Evolutionary conservation across 805 yeast genomes (phyloP), one percentile per base, ranked within the genome.

Genomic region (Metschnikowia colocasiae): DNA sequence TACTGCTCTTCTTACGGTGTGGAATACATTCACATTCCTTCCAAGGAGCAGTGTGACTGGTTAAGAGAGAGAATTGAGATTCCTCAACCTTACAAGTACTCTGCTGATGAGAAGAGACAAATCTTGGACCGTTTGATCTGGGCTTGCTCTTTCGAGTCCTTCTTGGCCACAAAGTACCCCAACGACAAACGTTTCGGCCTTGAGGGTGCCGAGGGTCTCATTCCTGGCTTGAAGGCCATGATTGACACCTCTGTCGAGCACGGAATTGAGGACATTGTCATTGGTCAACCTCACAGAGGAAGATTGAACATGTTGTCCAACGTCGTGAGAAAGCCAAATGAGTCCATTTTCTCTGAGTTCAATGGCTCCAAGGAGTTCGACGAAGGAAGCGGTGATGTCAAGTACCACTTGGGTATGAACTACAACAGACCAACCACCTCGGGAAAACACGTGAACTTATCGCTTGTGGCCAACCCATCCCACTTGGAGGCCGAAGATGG

Each of bases 221-320:
- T 94, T 43, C 98, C 98, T 39, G 99, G 98, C 75, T 84, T 94
- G 78, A 94, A 94, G 76, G 86, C 97, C 42, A 69, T 94, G 65
- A 90, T 94, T 65, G 99, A 94, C 71, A 83, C 90, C 57, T 80
- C 96, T 38, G 98, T 91, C 43, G 95, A 87, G 57, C 73, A 76
- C 52, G 99, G 99, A 60, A 85, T 92, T 45, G 97, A 91, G 72
- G 98, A 92, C 67, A 83, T 94, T 52, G 95, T 92, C 61, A 85
- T 94, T 60, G 99, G 99, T 76, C 94, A 94, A 98, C 97, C 99
- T 45, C 99, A 94, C 74, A 87, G 99, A 80, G 99, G 99, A 74
- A 85, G 99, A 76, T 79, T 94, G 62, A 94, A 94, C 71, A 91
- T 94, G 85, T 81, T 94, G 71, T 89, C 98, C 51, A 94, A 94